A percentile compares a stretch with the other conserved stretches of the same genome.
Evolutionary conservation across 129 eudicot genomes (phyloP).

Genomic region (Scalesia atractyloides): DNA sequence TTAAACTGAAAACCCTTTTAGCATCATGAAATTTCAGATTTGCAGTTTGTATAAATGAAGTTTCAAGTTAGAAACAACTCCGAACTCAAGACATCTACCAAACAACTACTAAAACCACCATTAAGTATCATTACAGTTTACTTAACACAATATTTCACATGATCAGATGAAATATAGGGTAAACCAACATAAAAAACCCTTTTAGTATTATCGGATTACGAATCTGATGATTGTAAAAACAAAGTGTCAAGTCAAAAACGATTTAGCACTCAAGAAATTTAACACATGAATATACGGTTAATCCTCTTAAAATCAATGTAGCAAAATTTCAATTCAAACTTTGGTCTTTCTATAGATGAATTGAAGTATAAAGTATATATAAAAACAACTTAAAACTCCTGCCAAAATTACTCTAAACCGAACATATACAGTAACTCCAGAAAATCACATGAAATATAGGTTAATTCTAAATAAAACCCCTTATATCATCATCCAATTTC

Average conservation of each 20-base stretch:
- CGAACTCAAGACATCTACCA: not conserved
- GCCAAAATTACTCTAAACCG: slow-evolving; percentile 3
- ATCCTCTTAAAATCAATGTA: too few relatives aligned
- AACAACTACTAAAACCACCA: slow-evolving; percentile 2
- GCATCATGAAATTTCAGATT: not conserved
- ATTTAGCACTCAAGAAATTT: too few relatives aligned
- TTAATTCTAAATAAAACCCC: not conserved
- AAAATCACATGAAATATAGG: not conserved
- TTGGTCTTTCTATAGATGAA: not conserved
- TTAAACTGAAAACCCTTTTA: not conserved
- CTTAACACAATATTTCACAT: too few relatives aligned
- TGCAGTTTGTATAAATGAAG: too few relatives aligned
- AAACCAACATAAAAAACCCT: too few relatives aligned
- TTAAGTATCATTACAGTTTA: not conserved
- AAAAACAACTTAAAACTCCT: not conserved
- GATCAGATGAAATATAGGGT: not conserved
- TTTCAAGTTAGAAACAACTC: not conserved
- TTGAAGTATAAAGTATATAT: not conserved
- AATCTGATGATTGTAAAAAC: too few relatives aligned
- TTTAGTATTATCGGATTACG: too few relatives aligned
- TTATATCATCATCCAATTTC: not conserved
- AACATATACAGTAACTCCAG: not conserved
- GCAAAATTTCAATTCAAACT: too few relatives aligned
- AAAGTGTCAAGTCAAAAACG: too few relatives aligned
- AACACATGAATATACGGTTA: too few relatives aligned